Evolutionary conservation across 768 basidiomycete genomes (phyloP).

Genomic region (Termitomyces sp.): DNA sequence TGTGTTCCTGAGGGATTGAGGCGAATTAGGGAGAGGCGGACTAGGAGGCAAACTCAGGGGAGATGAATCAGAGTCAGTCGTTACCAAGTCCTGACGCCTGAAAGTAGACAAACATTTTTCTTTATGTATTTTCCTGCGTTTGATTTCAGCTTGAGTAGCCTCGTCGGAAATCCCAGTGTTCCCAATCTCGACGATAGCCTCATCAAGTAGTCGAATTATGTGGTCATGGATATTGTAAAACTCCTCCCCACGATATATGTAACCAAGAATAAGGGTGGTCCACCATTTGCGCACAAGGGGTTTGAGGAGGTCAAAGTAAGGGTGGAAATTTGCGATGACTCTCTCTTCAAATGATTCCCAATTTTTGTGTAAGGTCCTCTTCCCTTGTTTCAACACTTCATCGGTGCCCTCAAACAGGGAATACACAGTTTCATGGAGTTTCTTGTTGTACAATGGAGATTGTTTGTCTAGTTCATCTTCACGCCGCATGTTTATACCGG

Average conservation of each 20-base stretch:
- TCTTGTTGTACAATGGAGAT: background rate
- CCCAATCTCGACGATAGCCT: background rate
- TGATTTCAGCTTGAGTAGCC: background rate
- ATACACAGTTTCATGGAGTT: background rate
- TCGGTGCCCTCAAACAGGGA: background rate
- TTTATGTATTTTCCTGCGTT: background rate
- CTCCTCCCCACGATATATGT: background rate
- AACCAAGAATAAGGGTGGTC: background rate
- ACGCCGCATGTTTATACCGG: constrained; percentile 3
- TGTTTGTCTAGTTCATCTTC: background rate
- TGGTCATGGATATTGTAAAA: background rate
- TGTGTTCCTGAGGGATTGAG: no score
- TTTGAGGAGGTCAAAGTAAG: background rate
- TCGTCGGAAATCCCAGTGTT: background rate
- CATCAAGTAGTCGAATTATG: background rate
- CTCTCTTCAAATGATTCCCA: background rate
- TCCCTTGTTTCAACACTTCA: background rate
- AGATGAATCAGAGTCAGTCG: no score
- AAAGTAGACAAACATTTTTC: no score
- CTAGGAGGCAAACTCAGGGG: no score
- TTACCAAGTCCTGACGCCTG: no score
- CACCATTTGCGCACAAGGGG: constrained; percentile 1
- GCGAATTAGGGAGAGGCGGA: no score
- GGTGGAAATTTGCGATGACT: background rate
- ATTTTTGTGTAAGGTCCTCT: background rate